Evolutionary conservation across 148 eudicot species (phyloP), one percentile per base, ranked within the genome.

Genomic region (Rhododendron williamsianum): DNA sequence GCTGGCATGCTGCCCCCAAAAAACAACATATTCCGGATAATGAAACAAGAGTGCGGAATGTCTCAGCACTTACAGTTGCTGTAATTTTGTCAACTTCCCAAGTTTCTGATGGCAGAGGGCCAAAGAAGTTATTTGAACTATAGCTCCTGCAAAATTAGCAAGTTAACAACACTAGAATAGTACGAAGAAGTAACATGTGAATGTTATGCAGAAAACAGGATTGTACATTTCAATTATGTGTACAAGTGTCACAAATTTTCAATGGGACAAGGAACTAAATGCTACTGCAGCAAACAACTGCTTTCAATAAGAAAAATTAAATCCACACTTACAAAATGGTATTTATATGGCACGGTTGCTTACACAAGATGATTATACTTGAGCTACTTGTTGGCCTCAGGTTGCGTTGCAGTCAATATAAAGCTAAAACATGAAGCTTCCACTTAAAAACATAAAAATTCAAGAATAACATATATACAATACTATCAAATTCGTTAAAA

Each of bases 61-160:
- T 69, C 6, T 69, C 36, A 30, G 7, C 36, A 89, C 96, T 91
- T 89, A 96, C 98, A 94, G 45, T 80, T 92, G 92, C 73, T 84
- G 38, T 84, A 96, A 86, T 81, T 71, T 92, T 27, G 81, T 84
- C 74, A 94, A 90, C 81, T 89, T 91, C 80, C 95, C 99, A 73
- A 96, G 85, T 84, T 92, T 4, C 94, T 71, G 97, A 84, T 81
- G 99, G 99, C 80, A 96, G 74, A 78, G 98, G 87, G 4, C 98
- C 98, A 82, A 92, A 89, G 87, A 94, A 93, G 84, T 91, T 94
- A 86, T 93, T 96, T 58, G 93, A 85, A 94, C 33, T 45, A 87
- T 85, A 27, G 7, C 74, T 69, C 85, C 98, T 96, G 90, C 84
- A 90, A 63, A 78, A 69, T 77, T 72, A 73, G n/a, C 23, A 87